Percentiles rank a stretch among this genome's conserved stretches.
Conservation (phyloP, 2,329 filamentous ascomycete species). For the Camptophora hylomeconis region DNA sequence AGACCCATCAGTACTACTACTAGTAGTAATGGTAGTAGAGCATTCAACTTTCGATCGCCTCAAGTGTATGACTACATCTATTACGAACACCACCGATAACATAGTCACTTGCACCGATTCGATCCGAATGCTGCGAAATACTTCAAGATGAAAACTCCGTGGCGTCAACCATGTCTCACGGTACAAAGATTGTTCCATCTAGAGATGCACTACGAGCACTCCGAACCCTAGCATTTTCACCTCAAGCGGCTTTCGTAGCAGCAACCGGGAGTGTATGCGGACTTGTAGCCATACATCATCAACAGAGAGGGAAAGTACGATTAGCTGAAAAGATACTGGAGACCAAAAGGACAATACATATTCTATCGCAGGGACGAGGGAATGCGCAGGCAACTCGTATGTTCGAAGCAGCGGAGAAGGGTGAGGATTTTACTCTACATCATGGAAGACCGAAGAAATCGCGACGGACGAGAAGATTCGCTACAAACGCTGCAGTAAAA, state of each 20-base stretch:
- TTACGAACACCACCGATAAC: no score
- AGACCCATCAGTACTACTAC: no score
- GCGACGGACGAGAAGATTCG: slow-evolving; percentile 10
- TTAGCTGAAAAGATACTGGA: slow-evolving; percentile 30
- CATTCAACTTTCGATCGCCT: no score
- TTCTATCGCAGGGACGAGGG: slow-evolving; percentile 17
- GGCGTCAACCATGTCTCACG: no score
- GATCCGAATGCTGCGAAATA: no score
- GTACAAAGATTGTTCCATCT: no score
- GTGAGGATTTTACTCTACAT: slow-evolving; percentile 28
- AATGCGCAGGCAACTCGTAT: slow-evolving; percentile 25
- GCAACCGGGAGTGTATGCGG: slow-evolving; percentile 27
- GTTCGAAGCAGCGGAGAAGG: slow-evolving; percentile 32
- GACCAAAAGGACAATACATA: slow-evolving; percentile 31
- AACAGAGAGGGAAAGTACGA: slow-evolving; percentile 27
- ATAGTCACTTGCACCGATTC: no score
- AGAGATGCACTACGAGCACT: slow-evolving; percentile 31
- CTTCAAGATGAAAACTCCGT: no score
- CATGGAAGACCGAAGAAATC: slow-evolving; percentile 21
- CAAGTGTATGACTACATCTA: no score
- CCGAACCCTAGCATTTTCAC: slow-evolving; percentile 24
- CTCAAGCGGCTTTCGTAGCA: slow-evolving; percentile 19
- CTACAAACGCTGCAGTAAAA: slow-evolving; percentile 4
- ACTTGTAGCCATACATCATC: slow-evolving; percentile 28
- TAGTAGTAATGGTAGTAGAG: no score